Evolutionary conservation across 108 stramenopile genomes (phyloP).

Genomic region (Seminavis robusta): DNA sequence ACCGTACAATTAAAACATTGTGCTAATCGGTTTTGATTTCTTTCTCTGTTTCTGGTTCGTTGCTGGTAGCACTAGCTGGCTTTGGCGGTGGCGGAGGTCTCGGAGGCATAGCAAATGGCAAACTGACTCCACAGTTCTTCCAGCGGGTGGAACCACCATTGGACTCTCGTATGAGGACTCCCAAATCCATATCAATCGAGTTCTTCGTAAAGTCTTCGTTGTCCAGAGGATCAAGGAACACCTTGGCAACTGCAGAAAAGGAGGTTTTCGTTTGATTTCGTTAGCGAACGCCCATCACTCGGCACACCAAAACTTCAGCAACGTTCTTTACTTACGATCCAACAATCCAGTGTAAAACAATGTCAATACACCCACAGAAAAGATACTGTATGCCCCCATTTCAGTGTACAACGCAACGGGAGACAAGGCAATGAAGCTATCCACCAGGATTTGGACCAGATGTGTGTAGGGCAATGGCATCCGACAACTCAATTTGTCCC

Average conservation of each 20-base stretch:
- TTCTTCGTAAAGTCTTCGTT: slow-evolving; percentile 33
- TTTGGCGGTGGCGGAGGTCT: no score
- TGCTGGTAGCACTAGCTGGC: no score
- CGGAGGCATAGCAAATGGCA: no score
- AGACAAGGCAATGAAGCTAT: slow-evolving; percentile 13
- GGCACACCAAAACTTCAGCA: no score
- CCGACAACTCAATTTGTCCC: slow-evolving; percentile 37
- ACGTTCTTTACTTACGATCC: no score
- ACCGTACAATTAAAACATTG: no score
- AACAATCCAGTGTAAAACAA: slow-evolving; percentile 40
- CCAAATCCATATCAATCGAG: slow-evolving; percentile 24
- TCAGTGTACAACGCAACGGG: slow-evolving; percentile 1
- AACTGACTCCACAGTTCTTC: slow-evolving; percentile 22
- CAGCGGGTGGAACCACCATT: slow-evolving; percentile 30
- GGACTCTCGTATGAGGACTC: slow-evolving; percentile 32
- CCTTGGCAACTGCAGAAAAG: no score
- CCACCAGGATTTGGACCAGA: slow-evolving; percentile 44
- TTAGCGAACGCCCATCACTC: no score
- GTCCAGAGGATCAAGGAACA: slow-evolving; percentile 47
- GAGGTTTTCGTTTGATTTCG: no score
- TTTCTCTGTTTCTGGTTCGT: no score
- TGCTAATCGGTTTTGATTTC: no score
- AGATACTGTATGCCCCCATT: neutral
- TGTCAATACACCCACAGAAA: slow-evolving; percentile 16
- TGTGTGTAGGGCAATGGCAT: slow-evolving; percentile 42